Percentiles rank a stretch among this genome's conserved stretches.
Evolutionary conservation across 352 stramenopile species (phyloP).

Genomic region (Sclerospora graminicola): DNA sequence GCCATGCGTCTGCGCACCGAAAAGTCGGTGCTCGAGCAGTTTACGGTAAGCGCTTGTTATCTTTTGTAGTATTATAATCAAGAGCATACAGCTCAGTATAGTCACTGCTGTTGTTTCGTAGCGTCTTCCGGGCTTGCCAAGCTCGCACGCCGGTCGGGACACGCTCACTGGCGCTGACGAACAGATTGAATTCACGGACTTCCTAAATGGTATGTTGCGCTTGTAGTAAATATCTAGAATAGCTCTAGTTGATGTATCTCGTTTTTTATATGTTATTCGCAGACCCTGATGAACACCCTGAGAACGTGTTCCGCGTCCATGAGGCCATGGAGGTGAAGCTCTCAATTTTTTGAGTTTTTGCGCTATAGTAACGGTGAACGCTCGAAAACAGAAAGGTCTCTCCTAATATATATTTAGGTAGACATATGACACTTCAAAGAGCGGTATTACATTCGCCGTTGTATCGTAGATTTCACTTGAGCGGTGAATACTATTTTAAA

Average conservation of each 20-base stretch:
- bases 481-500: conserved; percentile 3
- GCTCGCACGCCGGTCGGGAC: conserved; percentile 63
- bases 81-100: not conserved
- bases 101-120: conserved; percentile 11
- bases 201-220: conserved; percentile 57
- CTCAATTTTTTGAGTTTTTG: conserved; percentile 66
- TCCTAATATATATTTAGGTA: too few species aligned
- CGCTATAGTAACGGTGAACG: not conserved
- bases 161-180: conserved; percentile 73
- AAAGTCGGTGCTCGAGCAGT: conserved; percentile 81
- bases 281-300: conserved; percentile 74
- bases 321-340: conserved; percentile 87
- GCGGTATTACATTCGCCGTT: not conserved
- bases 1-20: conserved; percentile 85
- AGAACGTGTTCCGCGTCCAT: conserved; percentile 75
- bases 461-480: conserved; percentile 1
- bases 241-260: conserved; percentile 2
- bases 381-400: not conserved
- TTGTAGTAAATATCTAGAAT: not conserved
- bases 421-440: not conserved
- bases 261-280: conserved; percentile 2
- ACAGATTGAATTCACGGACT: conserved; percentile 71
- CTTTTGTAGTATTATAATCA: not conserved
- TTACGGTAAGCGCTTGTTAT: conserved; percentile 37
- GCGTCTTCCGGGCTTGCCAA: conserved; percentile 76